phyloP scores from a whole-genome alignment of 2,329 filamentous ascomycete species.

The Pseudogymnoascus sp. region DNA sequence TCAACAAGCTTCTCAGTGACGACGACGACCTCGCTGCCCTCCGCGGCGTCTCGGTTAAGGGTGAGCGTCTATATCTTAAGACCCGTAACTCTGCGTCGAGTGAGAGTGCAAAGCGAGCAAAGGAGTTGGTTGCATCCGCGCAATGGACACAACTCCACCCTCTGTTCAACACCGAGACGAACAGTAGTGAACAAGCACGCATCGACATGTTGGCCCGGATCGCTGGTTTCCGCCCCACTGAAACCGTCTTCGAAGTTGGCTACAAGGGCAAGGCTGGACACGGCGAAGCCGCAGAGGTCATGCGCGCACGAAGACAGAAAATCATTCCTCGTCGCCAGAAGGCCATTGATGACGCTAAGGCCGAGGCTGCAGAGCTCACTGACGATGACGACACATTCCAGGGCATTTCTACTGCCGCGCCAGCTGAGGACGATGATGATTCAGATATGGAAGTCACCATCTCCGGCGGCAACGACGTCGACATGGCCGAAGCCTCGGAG shows the following conservation, averaged over 20 bases:
- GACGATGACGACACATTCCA: constrained; percentile 21
- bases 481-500: constrained; percentile 52
- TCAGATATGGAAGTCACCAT: constrained; percentile 29
- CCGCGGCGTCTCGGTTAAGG: constrained; percentile 69
- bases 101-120: constrained; percentile 82
- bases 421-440: constrained; percentile 26
- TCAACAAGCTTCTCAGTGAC: constrained; percentile 68
- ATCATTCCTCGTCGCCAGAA: constrained; percentile 48
- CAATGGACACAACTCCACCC: constrained; percentile 69
- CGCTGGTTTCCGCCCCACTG: constrained; percentile 77
- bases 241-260: constrained; percentile 95
- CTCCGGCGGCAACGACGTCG: constrained; percentile 31
- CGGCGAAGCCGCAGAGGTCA: constrained; percentile 62
- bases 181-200: constrained; percentile 59
- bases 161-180: constrained; percentile 65
- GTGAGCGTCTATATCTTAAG: constrained; percentile 84
- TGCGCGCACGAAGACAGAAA: constrained; percentile 62
- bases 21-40: constrained; percentile 65
- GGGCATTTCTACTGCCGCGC: constrained; percentile 4
- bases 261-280: constrained; percentile 56
- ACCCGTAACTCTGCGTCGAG: constrained; percentile 84
- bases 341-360: constrained; percentile 33
- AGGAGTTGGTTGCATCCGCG: constrained; percentile 62
- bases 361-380: constrained; percentile 29
- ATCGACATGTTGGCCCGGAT: constrained; percentile 83